Percentiles rank a stretch among this genome's conserved stretches.
phyloP scores from a whole-genome alignment of 2,329 filamentous ascomycete genomes.

The Aspergillus sergii region DNA sequence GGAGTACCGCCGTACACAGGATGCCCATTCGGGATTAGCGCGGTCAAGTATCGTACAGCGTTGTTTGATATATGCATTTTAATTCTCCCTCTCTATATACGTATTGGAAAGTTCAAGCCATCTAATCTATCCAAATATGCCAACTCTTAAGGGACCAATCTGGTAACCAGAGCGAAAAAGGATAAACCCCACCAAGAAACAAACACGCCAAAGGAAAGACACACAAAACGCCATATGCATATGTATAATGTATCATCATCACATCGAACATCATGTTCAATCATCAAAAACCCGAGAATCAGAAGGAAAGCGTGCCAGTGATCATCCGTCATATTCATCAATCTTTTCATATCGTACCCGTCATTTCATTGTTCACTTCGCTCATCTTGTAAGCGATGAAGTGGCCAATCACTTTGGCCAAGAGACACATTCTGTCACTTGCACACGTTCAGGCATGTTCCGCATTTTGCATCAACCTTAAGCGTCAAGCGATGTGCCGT shows the following conservation, averaged over 20 bases:
- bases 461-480: background rate
- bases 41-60: too few species aligned
- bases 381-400: background rate
- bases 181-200: background rate
- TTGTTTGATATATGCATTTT: background rate
- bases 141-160: background rate
- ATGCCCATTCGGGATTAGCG: background rate
- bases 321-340: constrained; percentile 1
- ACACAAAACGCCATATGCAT: constrained; percentile 12
- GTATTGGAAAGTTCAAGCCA: background rate
- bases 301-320: background rate
- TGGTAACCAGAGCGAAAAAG: background rate
- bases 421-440: background rate
- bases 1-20: background rate
- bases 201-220: background rate
- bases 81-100: background rate
- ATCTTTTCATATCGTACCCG: background rate
- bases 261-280: background rate
- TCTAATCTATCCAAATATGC: background rate
- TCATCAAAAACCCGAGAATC: background rate
- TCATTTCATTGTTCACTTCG: constrained; percentile 1
- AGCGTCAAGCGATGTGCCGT: constrained; percentile 12
- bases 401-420: background rate
- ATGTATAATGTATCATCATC: background rate
- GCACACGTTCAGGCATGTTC: background rate